Base-by-base conservation (phyloP, 352 stramenopile species). In the Phytopythium oedochilum region DNA sequence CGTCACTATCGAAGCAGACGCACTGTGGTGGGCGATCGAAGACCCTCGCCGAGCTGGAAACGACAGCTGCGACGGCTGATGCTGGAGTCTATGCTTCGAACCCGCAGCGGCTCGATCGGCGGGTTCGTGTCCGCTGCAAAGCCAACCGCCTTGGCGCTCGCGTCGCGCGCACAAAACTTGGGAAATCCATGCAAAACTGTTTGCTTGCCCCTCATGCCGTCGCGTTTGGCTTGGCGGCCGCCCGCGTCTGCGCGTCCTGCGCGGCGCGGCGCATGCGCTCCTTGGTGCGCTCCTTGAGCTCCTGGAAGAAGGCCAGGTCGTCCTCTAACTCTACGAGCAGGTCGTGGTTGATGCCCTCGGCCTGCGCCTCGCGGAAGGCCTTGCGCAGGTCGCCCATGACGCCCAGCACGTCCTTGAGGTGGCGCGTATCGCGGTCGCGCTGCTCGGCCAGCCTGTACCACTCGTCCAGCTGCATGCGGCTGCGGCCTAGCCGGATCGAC, bases 251-350 rank as follows among this genome's bases (percentile, higher is more conserved):
- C 29, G 60, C 47, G 38, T 88, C 68, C 43, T 76, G 73, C 69
- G 88, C 80, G 2, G 77, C 73, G 22, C 68, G 68, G 17, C 77
- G 71, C 77, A 90, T 88, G 20, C 74, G 67, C 20, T 87, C 75
- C 51, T 91, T 91, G 15, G 78, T 78, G 46, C 60, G 72, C 53
- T 89, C 75, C 49, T 91, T 91, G 22, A 91, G 57, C 20, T 57
- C 70, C 31, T 69, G 66, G 52, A 91, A 91, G 59, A 91, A 89
- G 26, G 76, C 72, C 40, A 91, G 75, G 66, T 91, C 81, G 54
- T 88, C 76, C 43, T 86, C 70, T 20, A 87, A 44, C 45, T 91
- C 81, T 1, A 74, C 60, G 7, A 88, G 51, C 53, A 84, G 42
- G 6, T 88, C 81, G 53, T 88, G 74, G 50, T 70, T 78, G 38